Evolutionary conservation across 2,329 filamentous ascomycete species (phyloP).

Genomic region (Aureobasidium sp.): DNA sequence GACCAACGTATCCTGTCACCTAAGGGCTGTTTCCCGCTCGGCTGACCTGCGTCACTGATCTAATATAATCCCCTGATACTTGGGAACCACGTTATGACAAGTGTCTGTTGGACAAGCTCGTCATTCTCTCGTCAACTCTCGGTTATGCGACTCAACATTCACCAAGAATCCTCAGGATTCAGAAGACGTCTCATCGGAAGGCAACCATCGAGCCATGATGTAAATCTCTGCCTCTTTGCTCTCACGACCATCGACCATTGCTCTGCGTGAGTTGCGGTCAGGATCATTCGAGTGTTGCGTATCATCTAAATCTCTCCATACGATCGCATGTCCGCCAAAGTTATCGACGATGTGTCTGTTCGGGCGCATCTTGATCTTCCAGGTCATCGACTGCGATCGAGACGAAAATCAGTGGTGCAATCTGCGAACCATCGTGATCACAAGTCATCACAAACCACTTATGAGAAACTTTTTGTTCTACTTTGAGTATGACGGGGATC

Average conservation of each 20-base stretch:
- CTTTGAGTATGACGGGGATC: background rate
- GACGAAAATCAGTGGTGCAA: background rate
- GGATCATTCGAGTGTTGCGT: background rate
- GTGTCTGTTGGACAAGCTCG: background rate
- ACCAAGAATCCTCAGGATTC: background rate
- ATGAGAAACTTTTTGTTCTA: too few species aligned
- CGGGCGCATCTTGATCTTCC: background rate
- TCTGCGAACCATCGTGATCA: background rate
- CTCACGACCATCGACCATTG: background rate
- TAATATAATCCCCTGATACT: background rate
- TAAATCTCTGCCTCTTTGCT: background rate
- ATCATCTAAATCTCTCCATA: background rate
- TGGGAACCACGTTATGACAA: background rate
- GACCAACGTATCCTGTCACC: background rate
- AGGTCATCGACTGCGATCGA: background rate
- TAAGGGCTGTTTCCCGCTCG: background rate
- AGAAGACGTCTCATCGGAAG: background rate
- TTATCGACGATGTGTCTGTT: background rate
- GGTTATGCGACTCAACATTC: background rate
- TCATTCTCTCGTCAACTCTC: background rate
- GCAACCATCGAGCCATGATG: background rate
- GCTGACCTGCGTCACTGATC: background rate
- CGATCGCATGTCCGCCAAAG: background rate
- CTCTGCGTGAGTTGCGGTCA: background rate
- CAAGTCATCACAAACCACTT: too few species aligned